These are phyloP conservation scores for Eutypa lata DNA, from an alignment of 2,329 filamentous ascomycete species.

Conservation along the genomic window DNA sequence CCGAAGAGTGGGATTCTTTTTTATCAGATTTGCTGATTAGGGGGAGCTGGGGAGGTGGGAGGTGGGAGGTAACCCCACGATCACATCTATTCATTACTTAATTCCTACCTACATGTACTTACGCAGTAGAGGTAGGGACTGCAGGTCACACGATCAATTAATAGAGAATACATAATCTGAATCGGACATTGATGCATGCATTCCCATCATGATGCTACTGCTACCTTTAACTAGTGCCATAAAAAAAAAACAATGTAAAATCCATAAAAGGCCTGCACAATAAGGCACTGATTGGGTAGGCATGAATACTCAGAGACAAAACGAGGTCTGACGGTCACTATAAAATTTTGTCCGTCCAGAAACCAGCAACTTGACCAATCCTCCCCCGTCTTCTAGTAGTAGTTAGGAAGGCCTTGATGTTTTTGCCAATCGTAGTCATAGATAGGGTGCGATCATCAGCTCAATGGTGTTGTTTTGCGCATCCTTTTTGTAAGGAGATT, in stretches of 20 bases:
- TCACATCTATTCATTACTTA: too few relatives aligned
- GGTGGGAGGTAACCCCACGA: too few relatives aligned
- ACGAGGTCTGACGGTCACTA: neutral
- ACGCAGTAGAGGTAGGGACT: too few relatives aligned
- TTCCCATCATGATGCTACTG: slow-evolving; percentile 19
- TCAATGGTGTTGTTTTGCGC: neutral
- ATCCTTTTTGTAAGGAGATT: neutral
- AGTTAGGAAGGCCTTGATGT: too few relatives aligned
- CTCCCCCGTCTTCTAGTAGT: too few relatives aligned
- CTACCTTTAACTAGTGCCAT: slow-evolving; percentile 16
- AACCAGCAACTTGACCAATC: neutral
- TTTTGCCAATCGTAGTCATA: neutral
- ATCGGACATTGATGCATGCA: slow-evolving; percentile 19
- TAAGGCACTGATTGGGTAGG: neutral
- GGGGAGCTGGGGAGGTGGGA: too few relatives aligned
- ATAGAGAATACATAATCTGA: neutral
- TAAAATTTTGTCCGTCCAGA: neutral
- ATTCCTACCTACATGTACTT: too few relatives aligned
- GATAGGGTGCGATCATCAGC: neutral
- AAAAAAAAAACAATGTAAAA: slow-evolving; percentile 18
- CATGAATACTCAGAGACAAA: neutral
- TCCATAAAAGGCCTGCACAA: slow-evolving; percentile 12
- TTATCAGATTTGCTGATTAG: too few relatives aligned
- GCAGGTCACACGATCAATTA: too few relatives aligned
- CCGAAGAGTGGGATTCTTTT: too few relatives aligned